Base-by-base conservation (phyloP, 306 rosid genomes). In the Sphenostylis stenocarpa region DNA sequence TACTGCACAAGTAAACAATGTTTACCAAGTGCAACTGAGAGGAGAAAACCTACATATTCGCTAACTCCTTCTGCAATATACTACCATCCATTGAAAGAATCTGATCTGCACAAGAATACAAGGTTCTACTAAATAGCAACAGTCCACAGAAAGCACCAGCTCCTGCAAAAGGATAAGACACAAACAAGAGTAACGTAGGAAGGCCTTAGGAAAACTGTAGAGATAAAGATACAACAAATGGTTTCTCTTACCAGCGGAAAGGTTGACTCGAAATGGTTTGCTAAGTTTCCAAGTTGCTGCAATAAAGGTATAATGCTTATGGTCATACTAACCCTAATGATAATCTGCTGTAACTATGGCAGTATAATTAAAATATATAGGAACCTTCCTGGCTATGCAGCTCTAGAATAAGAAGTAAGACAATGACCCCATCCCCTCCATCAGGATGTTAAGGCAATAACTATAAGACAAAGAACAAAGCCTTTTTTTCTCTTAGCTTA, bases 71-170 rank as follows among this genome's bases (percentile, higher is more conserved):
- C 87, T 95, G 98, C 81, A 89, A 78, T 73, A 73, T 73, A 85
- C 84, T 90, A 65, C 97, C 97, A 61, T 89, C 87, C 85, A 83
- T 52, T 64, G 87, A 39, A 84, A 95, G 97, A 76, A 95, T 87
- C 67, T 82, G 85, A 38, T 86, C 92, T 34, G 72, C 78, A 66
- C 67, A 70, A 28, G 91, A 88, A 73, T 78, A 65, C 29, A 85
- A 55, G 65, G 93, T 77, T 80, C 87, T 80, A 41, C 38, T 21
- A 5, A 84, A 43, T 31, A 81, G 53, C 97, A 87, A 87, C 21
- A 78, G 2, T 55, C 92, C 97, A 82, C 61, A 47, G 49, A 45
- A 33, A 77, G 65, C 77, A 66, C 85, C 91, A 80, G 81, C 88
- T 63, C 86, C 98, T 92, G 83, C 78, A 74, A 82, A 87, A 82